These are phyloP conservation scores for Fusarium temperatum DNA, from an alignment of 2,329 filamentous ascomycete species.

Conservation along the genomic window DNA sequence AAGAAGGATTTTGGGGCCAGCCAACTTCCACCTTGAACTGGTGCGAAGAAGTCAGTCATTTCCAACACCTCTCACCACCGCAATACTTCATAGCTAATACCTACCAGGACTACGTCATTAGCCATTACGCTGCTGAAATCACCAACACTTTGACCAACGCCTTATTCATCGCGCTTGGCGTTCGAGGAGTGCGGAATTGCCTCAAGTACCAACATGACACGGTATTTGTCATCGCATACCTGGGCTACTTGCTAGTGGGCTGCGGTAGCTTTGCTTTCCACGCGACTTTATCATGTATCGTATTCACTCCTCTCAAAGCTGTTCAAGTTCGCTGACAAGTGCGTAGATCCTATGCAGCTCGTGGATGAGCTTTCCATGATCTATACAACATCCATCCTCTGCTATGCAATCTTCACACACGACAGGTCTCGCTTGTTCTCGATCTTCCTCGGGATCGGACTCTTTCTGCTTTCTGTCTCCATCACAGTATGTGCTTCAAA, in stretches of 20 bases:
- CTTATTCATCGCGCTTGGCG: neutral
- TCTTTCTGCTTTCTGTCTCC: neutral
- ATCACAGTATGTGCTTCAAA: neutral
- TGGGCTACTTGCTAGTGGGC: neutral
- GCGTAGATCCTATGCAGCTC: neutral
- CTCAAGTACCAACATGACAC: neutral
- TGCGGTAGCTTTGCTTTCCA: neutral
- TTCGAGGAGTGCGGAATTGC: neutral
- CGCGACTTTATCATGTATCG: neutral
- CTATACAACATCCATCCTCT: neutral
- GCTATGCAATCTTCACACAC: neutral
- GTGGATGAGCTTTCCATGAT: neutral
- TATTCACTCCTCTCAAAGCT: accelerated
- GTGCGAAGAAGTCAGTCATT: neutral
- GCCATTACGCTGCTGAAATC: neutral
- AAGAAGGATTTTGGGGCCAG: neutral
- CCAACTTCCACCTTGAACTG: neutral
- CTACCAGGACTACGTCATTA: neutral
- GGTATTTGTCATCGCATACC: neutral
- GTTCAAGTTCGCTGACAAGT: accelerated
- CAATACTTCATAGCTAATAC: neutral
- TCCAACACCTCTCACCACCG: too few species aligned
- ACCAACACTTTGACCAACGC: neutral
- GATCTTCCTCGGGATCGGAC: accelerated
- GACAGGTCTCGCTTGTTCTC: neutral